A percentile compares a stretch with the other conserved stretches of the same genome.
phyloP scores from a whole-genome alignment of 768 basidiomycete genomes.

The Tulasnella calospora region DNA sequence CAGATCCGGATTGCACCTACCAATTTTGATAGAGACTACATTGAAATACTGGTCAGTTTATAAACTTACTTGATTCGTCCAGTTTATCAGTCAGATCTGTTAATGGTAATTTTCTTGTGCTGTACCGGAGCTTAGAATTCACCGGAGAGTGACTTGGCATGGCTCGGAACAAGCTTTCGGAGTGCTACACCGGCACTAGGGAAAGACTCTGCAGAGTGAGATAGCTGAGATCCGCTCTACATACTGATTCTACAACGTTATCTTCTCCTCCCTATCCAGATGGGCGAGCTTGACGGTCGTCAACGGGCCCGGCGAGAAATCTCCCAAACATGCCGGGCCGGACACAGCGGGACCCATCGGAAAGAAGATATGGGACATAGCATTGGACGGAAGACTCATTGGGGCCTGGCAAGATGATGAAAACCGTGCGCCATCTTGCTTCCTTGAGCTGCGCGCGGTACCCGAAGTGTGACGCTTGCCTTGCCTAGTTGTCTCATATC shows the following conservation, averaged over 20 bases:
- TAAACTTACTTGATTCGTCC: neutral
- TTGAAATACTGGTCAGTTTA: neutral
- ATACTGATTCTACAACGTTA: neutral
- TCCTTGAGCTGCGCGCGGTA: neutral
- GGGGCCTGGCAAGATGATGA: neutral
- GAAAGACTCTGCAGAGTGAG: neutral
- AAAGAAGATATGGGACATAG: neutral
- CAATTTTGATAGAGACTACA: neutral
- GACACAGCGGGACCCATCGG: neutral
- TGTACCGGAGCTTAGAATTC: neutral
- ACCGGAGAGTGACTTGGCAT: neutral
- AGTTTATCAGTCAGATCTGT: neutral
- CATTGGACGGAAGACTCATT: neutral
- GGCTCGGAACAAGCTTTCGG: neutral
- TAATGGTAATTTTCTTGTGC: too few relatives aligned
- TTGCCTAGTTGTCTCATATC: neutral
- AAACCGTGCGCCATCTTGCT: neutral
- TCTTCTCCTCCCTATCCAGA: neutral
- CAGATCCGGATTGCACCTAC: neutral
- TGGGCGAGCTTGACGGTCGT: neutral
- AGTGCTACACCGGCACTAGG: neutral
- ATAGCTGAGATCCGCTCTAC: neutral
- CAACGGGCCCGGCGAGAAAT: neutral
- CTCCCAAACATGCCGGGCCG: neutral
- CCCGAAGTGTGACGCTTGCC: neutral